These are phyloP conservation scores for Laetiporus sulphureus DNA, from an alignment of 1,284 basidiomycete species.

Conservation along the genomic window DNA sequence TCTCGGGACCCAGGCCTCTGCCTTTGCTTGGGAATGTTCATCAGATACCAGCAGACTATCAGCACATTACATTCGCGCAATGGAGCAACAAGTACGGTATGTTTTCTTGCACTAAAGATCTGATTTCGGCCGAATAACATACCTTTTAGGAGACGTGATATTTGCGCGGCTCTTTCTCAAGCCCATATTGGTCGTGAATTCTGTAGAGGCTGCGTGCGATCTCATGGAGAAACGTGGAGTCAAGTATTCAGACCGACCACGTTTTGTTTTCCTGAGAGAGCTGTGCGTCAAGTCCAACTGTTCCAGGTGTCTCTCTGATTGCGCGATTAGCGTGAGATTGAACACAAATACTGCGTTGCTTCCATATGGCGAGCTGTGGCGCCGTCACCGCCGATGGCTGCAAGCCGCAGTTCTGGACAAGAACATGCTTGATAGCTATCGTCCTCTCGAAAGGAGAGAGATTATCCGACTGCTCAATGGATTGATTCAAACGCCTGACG, in stretches of 20 bases:
- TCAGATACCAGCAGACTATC: slow-evolving; percentile 4
- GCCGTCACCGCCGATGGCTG: slow-evolving; percentile 24
- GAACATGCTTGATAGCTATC: slow-evolving; percentile 17
- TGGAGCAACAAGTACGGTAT: slow-evolving; percentile 20
- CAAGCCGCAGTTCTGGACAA: slow-evolving; percentile 23
- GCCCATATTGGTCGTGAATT: slow-evolving; percentile 16
- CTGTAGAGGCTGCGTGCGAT: slow-evolving; percentile 13
- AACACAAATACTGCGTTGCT: slow-evolving; percentile 20
- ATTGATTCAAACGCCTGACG: slow-evolving; percentile 18
- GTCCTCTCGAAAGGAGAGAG: slow-evolving; percentile 20
- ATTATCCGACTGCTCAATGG: slow-evolving; percentile 20
- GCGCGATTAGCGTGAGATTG: slow-evolving; percentile 19
- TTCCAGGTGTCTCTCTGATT: not conserved
- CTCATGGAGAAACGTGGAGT: slow-evolving; percentile 16
- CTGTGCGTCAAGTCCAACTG: not conserved
- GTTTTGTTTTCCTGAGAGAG: slow-evolving; percentile 1
- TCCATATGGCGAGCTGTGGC: slow-evolving; percentile 23
- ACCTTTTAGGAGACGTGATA: slow-evolving; percentile 15
- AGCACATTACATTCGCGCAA: slow-evolving; percentile 7
- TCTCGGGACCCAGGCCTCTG: not conserved
- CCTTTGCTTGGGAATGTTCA: slow-evolving; percentile 6
- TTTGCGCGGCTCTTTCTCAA: slow-evolving; percentile 15
- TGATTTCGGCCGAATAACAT: not conserved
- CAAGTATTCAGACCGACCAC: slow-evolving; percentile 15
- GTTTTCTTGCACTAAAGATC: not conserved